A percentile compares a stretch with the other conserved stretches of the same genome.
Evolutionary conservation across 257 asterid species (phyloP).

Genomic region (Primulina huaijiensis): DNA sequence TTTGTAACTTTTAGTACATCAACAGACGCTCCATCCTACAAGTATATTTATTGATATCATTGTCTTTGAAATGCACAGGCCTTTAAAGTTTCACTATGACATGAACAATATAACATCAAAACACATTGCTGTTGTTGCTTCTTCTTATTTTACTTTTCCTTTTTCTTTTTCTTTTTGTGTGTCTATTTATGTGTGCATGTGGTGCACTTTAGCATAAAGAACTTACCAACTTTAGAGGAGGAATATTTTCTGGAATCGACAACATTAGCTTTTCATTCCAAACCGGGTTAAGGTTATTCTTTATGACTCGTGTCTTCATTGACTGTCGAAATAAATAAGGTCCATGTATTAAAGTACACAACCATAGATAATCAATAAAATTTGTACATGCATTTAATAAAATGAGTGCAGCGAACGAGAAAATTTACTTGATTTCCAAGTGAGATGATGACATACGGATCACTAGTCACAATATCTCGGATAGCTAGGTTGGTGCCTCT

Average conservation of each 20-base stretch:
- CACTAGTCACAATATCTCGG: constrained; percentile 85
- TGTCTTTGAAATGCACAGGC: not conserved
- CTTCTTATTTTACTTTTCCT: too few species aligned
- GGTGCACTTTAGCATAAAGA: not conserved
- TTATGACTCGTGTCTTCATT: constrained; percentile 74
- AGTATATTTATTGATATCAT: not conserved
- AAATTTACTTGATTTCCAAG: constrained; percentile 74
- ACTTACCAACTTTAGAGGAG: constrained; percentile 59
- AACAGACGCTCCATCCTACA: not conserved
- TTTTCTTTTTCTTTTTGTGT: not conserved
- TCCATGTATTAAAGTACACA: not conserved
- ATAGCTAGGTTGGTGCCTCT: constrained; percentile 85
- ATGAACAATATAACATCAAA: not conserved
- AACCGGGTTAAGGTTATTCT: constrained; percentile 70
- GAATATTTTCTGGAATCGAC: constrained; percentile 62
- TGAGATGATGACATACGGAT: constrained; percentile 83
- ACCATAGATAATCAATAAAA: not conserved
- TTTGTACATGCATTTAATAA: not conserved
- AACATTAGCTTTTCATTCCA: constrained; percentile 74
- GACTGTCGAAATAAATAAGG: constrained; percentile 41
- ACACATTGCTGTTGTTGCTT: not conserved
- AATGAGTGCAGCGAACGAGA: constrained; percentile 10
- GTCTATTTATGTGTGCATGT: too few species aligned
- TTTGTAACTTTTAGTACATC: not conserved
- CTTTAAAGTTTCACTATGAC: not conserved